Evolutionary conservation across 129 eudicot genomes (phyloP).

Genomic region (Flaveria ramosissima): DNA sequence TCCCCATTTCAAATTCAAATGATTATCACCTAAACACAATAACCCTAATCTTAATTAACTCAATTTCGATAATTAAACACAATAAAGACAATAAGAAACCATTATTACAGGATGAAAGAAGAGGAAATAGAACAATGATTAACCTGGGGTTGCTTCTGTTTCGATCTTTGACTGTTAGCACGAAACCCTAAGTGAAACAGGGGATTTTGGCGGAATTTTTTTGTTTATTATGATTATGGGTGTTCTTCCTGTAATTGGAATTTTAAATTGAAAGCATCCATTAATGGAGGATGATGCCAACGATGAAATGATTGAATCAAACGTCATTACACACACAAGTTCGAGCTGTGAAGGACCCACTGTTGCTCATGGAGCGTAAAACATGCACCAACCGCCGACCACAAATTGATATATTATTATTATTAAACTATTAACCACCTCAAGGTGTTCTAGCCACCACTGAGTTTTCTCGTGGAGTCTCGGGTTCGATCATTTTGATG

Average conservation of each 20-base stretch:
- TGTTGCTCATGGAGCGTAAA: not conserved
- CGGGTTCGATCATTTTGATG: no score
- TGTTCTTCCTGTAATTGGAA: not conserved
- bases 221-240: slow-evolving; percentile 4
- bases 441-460: no score
- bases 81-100: slow-evolving; percentile 9
- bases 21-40: not conserved
- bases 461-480: no score
- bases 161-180: not conserved
- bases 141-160: slow-evolving; percentile 19
- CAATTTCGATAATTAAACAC: not conserved
- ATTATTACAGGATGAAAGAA: not conserved
- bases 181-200: slow-evolving; percentile 23
- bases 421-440: not conserved
- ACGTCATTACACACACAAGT: slow-evolving; percentile 19
- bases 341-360: slow-evolving; percentile 40
- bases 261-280: slow-evolving; percentile 12
- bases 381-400: slow-evolving; percentile 2
- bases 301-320: slow-evolving; percentile 17
- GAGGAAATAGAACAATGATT: not conserved
- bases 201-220: slow-evolving; percentile 26
- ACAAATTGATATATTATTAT: not conserved
- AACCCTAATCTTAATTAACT: not conserved
- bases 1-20: slow-evolving; percentile 60
- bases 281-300: slow-evolving; percentile 29